These are phyloP conservation scores for Dactylorhiza incarnata DNA, from an alignment of 106 monocot genomes.

Conservation along the genomic window DNA sequence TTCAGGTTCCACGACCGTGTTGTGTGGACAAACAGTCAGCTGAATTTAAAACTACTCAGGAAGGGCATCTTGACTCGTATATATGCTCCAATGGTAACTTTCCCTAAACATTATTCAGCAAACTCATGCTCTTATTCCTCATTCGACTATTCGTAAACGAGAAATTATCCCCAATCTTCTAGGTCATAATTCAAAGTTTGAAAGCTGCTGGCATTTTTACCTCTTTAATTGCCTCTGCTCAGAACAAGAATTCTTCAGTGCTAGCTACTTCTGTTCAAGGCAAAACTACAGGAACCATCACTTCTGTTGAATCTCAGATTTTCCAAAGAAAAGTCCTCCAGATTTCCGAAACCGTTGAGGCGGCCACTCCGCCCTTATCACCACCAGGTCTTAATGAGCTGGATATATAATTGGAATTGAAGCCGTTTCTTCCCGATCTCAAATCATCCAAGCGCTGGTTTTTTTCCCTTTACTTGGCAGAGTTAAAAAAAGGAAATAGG, in stretches of 20 bases:
- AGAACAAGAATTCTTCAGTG: slow-evolving; percentile 1
- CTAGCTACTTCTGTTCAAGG: not conserved
- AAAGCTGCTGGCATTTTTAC: slow-evolving; percentile 75
- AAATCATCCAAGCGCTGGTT: slow-evolving; percentile 9
- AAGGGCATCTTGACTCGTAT: slow-evolving; percentile 82
- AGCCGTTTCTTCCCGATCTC: slow-evolving; percentile 4
- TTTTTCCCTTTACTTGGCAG: not conserved
- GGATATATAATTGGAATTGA: not conserved
- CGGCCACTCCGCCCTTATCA: not conserved
- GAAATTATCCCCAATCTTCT: not conserved
- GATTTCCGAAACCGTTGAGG: not conserved
- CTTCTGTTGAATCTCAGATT: not conserved
- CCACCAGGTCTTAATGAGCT: not conserved
- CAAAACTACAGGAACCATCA: not conserved
- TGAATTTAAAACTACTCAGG: slow-evolving; percentile 62
- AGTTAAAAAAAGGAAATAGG: not conserved
- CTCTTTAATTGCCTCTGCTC: slow-evolving; percentile 58
- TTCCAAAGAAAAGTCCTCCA: not conserved
- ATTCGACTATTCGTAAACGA: not conserved
- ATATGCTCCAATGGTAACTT: slow-evolving; percentile 78
- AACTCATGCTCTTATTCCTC: not conserved
- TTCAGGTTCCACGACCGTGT: slow-evolving; percentile 79
- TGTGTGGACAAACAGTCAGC: slow-evolving; percentile 68
- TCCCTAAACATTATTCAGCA: not conserved
- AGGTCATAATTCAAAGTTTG: slow-evolving; percentile 76